A percentile compares a stretch with the other conserved stretches of the same genome.
phyloP scores from a whole-genome alignment of 2,329 filamentous ascomycete genomes.

The Diatrype stigma region DNA sequence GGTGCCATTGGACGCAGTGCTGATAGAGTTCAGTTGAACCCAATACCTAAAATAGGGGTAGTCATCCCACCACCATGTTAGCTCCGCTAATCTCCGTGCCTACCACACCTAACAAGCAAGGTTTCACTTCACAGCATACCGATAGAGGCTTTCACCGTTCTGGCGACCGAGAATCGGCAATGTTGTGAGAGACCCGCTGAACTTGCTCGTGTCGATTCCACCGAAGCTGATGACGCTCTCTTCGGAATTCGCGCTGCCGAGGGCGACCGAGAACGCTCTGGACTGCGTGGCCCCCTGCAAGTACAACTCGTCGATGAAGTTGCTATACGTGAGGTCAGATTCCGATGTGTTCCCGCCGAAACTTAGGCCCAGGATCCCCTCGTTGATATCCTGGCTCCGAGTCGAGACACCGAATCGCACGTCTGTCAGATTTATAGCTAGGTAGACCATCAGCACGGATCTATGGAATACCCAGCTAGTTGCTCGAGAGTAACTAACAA shows the following conservation, averaged over 20 bases:
- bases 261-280: conserved; percentile 19
- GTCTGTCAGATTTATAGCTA: conserved; percentile 18
- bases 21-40: conserved; percentile 36
- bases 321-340: conserved; percentile 24
- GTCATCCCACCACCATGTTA: conserved; percentile 13
- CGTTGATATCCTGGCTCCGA: conserved; percentile 24
- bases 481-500: conserved; percentile 6
- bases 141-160: conserved; percentile 17
- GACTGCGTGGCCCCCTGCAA: conserved; percentile 20
- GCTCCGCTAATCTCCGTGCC: no score
- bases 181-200: conserved; percentile 7
- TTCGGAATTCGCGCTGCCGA: conserved; percentile 13
- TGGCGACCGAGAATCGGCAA: conserved; percentile 25
- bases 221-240: conserved; percentile 30
- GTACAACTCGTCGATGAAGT: conserved; percentile 25
- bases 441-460: neutral
- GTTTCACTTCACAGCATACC: conserved; percentile 11
- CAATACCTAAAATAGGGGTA: no score
- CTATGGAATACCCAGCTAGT: neutral
- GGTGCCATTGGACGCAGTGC: neutral
- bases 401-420: conserved; percentile 29
- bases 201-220: conserved; percentile 36
- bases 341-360: conserved; percentile 22
- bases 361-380: conserved; percentile 30
- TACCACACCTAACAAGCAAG: no score